Evolutionary conservation across 495 filamentous ascomycete genomes (phyloP).

Genomic region (Xanthoparmelia taractica): DNA sequence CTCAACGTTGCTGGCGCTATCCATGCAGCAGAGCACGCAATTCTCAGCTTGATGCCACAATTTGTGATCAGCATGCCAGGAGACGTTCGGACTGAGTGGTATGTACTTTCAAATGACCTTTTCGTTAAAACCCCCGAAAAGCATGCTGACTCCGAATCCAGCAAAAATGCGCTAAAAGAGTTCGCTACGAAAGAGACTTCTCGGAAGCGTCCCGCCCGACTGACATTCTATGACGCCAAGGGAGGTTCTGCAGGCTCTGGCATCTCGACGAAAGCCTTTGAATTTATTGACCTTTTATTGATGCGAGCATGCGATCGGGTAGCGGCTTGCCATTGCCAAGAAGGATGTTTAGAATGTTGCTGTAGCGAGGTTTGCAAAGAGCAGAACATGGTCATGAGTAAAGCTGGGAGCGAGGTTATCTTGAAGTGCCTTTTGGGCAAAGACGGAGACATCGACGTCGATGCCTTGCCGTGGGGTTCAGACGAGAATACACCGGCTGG

Average conservation of each 20-base stretch:
- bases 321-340: conserved; percentile 58
- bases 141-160: not conserved
- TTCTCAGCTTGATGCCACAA: conserved; percentile 77
- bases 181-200: conserved; percentile 66
- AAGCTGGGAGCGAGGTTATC: conserved; percentile 76
- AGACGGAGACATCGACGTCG: conserved; percentile 66
- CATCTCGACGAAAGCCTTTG: conserved; percentile 85
- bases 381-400: conserved; percentile 87
- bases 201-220: conserved; percentile 77
- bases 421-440: conserved; percentile 64
- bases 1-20: conserved; percentile 86
- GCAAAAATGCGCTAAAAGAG: conserved; percentile 65
- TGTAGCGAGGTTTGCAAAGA: conserved; percentile 80
- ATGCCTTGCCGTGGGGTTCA: conserved; percentile 72
- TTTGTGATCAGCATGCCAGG: conserved; percentile 82
- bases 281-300: conserved; percentile 76
- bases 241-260: conserved; percentile 77
- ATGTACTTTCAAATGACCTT: not conserved
- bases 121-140: not conserved
- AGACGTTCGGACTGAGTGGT: conserved; percentile 86
- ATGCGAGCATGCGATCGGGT: conserved; percentile 72
- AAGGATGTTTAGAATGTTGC: conserved; percentile 85
- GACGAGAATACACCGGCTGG: conserved; percentile 57
- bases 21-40: conserved; percentile 87
- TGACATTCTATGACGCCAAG: conserved; percentile 94